Conservation (phyloP, 805 yeast species). For the Candida schatavii region DNA sequence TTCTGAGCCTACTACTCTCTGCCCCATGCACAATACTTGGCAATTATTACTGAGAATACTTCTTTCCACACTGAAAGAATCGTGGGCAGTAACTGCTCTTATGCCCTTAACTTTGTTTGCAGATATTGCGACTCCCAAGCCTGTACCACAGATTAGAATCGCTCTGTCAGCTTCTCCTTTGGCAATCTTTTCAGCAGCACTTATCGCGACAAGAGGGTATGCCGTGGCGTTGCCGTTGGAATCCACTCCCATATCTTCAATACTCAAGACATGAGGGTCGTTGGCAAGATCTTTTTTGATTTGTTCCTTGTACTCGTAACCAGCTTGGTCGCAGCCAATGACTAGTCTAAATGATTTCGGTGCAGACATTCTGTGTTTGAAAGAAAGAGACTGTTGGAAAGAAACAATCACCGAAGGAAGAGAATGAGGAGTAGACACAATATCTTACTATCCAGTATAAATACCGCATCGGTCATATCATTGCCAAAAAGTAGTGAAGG, state of each 20-base stretch:
- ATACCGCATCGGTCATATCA: too few relatives aligned
- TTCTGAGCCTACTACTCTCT: conserved; percentile 44
- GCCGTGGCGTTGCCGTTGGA: conserved; percentile 30
- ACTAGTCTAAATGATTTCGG: conserved; percentile 22
- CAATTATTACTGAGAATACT: conserved; percentile 42
- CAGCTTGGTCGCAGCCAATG: conserved; percentile 45
- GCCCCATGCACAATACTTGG: conserved; percentile 48
- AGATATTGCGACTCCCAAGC: conserved; percentile 47
- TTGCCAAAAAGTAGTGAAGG: too few relatives aligned
- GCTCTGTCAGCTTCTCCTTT: conserved; percentile 44
- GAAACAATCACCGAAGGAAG: too few relatives aligned
- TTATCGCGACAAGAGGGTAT: conserved; percentile 43
- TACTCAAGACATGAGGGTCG: conserved; percentile 24
- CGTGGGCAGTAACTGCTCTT: conserved; percentile 49
- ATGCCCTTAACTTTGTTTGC: conserved; percentile 48
- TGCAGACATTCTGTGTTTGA: too few relatives aligned
- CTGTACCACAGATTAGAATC: conserved; percentile 47
- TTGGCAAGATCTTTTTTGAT: conserved; percentile 32
- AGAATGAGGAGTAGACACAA: too few relatives aligned
- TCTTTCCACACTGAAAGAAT: conserved; percentile 45
- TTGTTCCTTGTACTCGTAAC: conserved; percentile 40
- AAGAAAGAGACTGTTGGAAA: too few relatives aligned
- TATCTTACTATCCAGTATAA: too few relatives aligned
- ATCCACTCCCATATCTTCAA: conserved; percentile 40
- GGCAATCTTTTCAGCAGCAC: conserved; percentile 39